phyloP scores from a whole-genome alignment of 1,139 yeast species.

The Magnusiomyces fungicola region DNA sequence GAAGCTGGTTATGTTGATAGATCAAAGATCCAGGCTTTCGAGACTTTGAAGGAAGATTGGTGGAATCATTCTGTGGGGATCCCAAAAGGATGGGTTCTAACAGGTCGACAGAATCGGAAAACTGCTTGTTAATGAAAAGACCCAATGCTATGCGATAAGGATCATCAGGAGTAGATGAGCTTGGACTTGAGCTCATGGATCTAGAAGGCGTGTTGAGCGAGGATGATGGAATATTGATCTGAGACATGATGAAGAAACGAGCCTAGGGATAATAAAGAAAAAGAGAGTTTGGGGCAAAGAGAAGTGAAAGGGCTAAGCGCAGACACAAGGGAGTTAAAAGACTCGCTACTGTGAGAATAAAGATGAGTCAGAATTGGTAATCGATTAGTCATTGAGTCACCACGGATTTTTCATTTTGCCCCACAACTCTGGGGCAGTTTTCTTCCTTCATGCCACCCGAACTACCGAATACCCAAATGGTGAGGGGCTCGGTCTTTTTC shows the following conservation, averaged over 20 bases:
- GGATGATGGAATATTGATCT: not conserved
- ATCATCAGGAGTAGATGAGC: not conserved
- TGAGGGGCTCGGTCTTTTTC: no score
- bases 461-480: no score
- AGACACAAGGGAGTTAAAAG: not conserved
- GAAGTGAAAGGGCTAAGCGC: not conserved
- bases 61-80: not conserved
- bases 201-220: not conserved
- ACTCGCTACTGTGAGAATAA: not conserved
- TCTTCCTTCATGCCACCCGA: no score
- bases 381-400: no score
- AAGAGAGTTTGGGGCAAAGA: not conserved
- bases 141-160: conserved; percentile 11
- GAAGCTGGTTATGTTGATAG: not conserved
- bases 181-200: not conserved
- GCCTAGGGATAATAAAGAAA: not conserved
- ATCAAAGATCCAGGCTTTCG: not conserved
- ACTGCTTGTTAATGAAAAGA: conserved; percentile 13
- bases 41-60: not conserved
- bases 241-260: not conserved
- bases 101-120: conserved; percentile 10
- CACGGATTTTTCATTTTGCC: no score
- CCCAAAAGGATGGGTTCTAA: conserved; percentile 9
- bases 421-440: no score
- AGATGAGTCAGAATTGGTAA: no score